Evolutionary conservation across 1,284 basidiomycete genomes (phyloP).

Genomic region (Amylostereum chailletii): DNA sequence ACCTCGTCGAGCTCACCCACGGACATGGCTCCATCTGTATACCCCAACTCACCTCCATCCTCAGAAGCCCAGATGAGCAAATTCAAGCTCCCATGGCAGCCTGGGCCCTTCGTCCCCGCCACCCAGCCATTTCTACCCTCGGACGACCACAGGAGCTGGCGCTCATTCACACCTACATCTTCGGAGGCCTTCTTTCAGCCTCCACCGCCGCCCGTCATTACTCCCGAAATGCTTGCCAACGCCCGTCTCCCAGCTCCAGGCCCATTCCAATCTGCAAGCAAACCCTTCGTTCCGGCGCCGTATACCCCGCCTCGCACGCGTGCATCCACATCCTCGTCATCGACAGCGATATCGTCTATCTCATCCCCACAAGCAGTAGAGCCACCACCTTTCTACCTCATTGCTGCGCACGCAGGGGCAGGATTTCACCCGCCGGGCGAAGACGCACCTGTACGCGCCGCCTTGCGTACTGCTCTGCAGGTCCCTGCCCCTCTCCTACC

Average conservation of each 20-base stretch:
- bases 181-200: not conserved
- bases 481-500: not conserved
- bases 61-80: no score
- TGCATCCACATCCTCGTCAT: not conserved
- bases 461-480: constrained; percentile 8
- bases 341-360: not conserved
- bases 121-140: not conserved
- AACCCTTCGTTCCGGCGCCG: not conserved
- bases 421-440: constrained; percentile 7
- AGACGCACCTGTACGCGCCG: constrained; percentile 5
- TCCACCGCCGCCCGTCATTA: not conserved
- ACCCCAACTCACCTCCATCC: no score
- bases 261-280: not conserved
- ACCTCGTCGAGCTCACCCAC: no score
- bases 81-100: not conserved
- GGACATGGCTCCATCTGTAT: no score
- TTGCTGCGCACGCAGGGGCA: constrained; percentile 14
- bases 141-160: not conserved
- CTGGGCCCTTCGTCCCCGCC: not conserved
- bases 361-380: not conserved
- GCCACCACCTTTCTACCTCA: constrained; percentile 6
- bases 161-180: not conserved
- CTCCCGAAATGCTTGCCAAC: not conserved
- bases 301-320: not conserved
- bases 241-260: not conserved